These are phyloP conservation scores for Lyophyllum atratum DNA, from an alignment of 768 basidiomycete species.

Conservation along the genomic window DNA sequence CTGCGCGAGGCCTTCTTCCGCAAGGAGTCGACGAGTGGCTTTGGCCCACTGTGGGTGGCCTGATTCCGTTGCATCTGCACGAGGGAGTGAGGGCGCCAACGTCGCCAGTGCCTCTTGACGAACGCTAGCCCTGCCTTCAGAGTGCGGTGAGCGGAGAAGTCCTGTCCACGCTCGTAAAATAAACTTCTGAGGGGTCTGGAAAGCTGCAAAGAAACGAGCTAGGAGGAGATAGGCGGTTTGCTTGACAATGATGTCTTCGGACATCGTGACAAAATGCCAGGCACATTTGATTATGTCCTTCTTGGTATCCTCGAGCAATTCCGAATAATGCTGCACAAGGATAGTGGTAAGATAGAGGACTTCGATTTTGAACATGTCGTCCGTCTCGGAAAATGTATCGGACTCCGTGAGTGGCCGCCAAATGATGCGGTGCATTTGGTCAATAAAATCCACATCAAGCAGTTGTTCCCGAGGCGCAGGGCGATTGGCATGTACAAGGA, in stretches of 20 bases:
- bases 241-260: constrained; percentile 88
- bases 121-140: constrained; percentile 75
- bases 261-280: constrained; percentile 79
- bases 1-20: constrained; percentile 83
- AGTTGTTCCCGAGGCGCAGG: constrained; percentile 56
- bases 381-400: constrained; percentile 52
- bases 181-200: constrained; percentile 89
- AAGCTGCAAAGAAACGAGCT: constrained; percentile 89
- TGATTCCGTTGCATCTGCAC: constrained; percentile 54
- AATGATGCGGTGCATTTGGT: constrained; percentile 68
- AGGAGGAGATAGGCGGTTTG: constrained; percentile 90
- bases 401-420: constrained; percentile 79
- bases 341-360: constrained; percentile 86
- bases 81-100: constrained; percentile 79
- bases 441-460: constrained; percentile 71
- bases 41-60: constrained; percentile 83
- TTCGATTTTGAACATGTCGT: constrained; percentile 91
- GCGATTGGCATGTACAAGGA: constrained; percentile 74
- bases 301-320: constrained; percentile 77
- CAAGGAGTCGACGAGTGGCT: constrained; percentile 79
- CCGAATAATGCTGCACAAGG: constrained; percentile 81
- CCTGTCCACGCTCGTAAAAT: constrained; percentile 90
- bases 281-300: constrained; percentile 94
- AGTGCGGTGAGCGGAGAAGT: constrained; percentile 72
- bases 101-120: constrained; percentile 85